Conservation (phyloP, 139 green algal species). For the Tetradesmus obliquus region DNA sequence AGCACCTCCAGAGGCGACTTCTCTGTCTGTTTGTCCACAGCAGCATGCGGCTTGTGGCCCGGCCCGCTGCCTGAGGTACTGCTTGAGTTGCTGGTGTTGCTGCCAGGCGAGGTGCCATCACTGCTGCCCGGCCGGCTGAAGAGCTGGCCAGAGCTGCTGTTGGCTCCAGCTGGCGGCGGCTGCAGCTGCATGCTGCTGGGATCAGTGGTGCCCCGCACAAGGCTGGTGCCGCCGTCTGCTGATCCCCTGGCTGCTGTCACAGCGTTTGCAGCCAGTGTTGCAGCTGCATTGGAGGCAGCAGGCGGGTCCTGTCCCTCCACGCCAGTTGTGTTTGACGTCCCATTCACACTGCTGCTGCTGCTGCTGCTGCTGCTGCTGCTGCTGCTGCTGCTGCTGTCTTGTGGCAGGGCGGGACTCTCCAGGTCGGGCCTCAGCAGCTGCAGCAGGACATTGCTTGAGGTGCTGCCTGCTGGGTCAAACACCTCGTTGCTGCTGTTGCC, state of each 20-base stretch:
- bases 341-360: neutral
- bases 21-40: neutral
- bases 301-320: neutral
- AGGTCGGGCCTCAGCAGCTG: constrained; percentile 6
- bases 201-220: neutral
- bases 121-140: neutral
- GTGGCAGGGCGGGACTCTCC: neutral
- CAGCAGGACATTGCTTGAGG: neutral
- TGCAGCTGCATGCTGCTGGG: neutral
- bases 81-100: neutral
- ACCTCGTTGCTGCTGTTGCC: neutral
- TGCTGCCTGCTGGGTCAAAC: neutral
- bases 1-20: neutral
- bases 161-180: neutral
- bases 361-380: neutral
- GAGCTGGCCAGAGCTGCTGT: neutral
- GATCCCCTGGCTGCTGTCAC: neutral
- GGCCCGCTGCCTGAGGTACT: neutral
- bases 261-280: neutral
- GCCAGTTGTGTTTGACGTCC: neutral
- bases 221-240: neutral
- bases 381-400: neutral
- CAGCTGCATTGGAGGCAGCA: neutral
- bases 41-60: neutral
- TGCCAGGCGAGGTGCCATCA: neutral